These are phyloP conservation scores for Tolypocladium guangdongense DNA, from an alignment of 2,329 filamentous ascomycete species.

Conservation along the genomic window DNA sequence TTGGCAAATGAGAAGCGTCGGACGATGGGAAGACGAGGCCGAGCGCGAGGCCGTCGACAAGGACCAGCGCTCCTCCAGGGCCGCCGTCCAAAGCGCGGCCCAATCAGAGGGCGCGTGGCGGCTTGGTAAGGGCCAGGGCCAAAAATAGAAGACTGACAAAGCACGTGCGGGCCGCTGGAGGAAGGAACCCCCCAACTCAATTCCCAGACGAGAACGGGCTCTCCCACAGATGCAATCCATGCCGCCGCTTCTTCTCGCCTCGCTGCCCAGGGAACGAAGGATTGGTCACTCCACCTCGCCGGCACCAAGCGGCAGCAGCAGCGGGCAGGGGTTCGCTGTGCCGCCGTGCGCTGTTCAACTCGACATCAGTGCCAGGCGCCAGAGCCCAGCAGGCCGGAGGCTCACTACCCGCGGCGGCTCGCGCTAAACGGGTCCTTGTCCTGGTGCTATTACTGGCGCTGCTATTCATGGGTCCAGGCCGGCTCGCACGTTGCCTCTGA, in stretches of 20 bases:
- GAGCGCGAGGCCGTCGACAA: not conserved
- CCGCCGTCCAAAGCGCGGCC: not conserved
- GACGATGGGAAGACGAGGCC: not conserved
- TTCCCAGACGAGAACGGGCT: slow-evolving; percentile 1
- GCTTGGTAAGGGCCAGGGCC: slow-evolving; percentile 1
- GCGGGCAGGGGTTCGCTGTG: not conserved
- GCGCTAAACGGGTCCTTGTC: not conserved
- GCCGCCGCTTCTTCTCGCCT: not conserved
- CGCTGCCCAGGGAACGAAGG: not conserved
- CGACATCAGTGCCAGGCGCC: not conserved
- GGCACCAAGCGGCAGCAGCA: not conserved
- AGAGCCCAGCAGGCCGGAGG: not conserved
- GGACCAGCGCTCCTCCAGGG: not conserved
- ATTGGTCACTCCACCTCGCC: not conserved
- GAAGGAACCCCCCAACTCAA: slow-evolving; percentile 2
- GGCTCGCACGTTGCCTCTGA: not conserved
- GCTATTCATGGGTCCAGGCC: not conserved
- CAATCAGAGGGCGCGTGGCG: slow-evolving; percentile 1
- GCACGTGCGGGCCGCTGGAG: slow-evolving; percentile 1
- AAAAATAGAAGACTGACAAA: slow-evolving; percentile 4
- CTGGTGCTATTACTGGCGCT: not conserved
- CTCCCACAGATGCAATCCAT: not conserved
- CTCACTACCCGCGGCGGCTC: slow-evolving; percentile 1
- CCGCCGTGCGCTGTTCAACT: not conserved
- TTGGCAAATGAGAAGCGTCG: not conserved